Evolutionary conservation across 2,329 filamentous ascomycete genomes (phyloP).

Genomic region (Claviceps sp.): DNA sequence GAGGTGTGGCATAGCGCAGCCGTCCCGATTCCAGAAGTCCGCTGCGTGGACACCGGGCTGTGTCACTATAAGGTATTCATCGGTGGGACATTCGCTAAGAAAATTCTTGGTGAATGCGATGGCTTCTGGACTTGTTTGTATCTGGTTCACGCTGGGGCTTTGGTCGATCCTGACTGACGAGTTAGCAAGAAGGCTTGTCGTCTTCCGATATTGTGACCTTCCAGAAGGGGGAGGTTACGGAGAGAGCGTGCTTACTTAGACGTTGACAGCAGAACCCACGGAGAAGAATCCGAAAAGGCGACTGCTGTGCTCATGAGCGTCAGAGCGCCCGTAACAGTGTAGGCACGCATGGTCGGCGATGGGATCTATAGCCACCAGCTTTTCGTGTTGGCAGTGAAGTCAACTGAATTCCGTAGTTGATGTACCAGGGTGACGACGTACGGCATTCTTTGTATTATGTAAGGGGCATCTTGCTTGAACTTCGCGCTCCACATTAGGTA

Average conservation of each 20-base stretch:
- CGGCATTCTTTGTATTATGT: neutral
- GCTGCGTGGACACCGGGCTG: constrained; percentile 61
- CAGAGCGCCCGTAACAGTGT: constrained; percentile 34
- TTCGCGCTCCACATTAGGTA: neutral
- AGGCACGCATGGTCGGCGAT: constrained; percentile 37
- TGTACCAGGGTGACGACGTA: neutral
- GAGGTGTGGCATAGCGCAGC: constrained; percentile 40
- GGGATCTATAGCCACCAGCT: neutral
- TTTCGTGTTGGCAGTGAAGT: constrained; percentile 13
- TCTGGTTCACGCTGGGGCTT: constrained; percentile 23
- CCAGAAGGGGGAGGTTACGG: neutral
- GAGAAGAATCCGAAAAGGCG: constrained; percentile 77
- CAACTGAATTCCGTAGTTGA: constrained; percentile 10
- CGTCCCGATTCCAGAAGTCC: constrained; percentile 46
- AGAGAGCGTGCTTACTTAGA: constrained; percentile 48
- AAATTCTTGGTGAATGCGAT: constrained; percentile 31
- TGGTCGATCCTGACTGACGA: constrained; percentile 19
- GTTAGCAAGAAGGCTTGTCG: constrained; percentile 2
- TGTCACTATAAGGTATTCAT: constrained; percentile 63
- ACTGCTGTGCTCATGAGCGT: constrained; percentile 44
- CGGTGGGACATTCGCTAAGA: constrained; percentile 56
- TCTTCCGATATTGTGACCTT: constrained; percentile 2
- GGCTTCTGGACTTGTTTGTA: constrained; percentile 35
- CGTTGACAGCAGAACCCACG: constrained; percentile 80
- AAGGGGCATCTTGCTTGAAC: neutral